Evolutionary conservation across 2,329 filamentous ascomycete genomes (phyloP), one percentile per base, ranked within the genome.

Genomic region (Colletotrichum godetiae): DNA sequence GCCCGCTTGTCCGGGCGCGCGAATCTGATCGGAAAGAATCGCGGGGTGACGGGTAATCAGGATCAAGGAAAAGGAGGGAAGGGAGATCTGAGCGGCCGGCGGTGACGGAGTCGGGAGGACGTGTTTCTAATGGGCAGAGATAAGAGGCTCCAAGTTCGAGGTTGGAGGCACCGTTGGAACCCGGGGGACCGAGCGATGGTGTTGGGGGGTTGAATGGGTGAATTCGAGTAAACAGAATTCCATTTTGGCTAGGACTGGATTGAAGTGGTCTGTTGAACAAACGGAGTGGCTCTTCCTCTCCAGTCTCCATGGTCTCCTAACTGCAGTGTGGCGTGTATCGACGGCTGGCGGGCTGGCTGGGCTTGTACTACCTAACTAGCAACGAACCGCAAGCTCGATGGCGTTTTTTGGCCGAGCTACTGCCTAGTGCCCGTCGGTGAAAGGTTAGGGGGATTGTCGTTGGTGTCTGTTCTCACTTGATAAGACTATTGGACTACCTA

Each of bases 1-100:
- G 58, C 57, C 66, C 53, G 22, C 35, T 31, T 68, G 12, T 58
- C 60, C 42, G 53, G 29, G 37, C 5, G 19, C 8, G 46, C 35
- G 67, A 58, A 46, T 37, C 59, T 55, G 46, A 56, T 65, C 33
- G 10, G 15, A 10, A 42, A 11, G 49, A 37, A 70, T 65, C 59
- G 55, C 29, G 67, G 70, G 67, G 67, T 35, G 63, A 37, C 37
- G 37, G 37, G 37, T 15, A 4, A 29, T 29, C 27, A 3, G 15
- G 35, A 29, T 29, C 8, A 12, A 27, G 31, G 12, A 12, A 52
- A 29, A 33, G 57, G 55, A 19, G 8, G 24, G 27, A 37, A 35
- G 12, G 27, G 58, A 62, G 60, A 66, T 73, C 67, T 73, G 66
- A 73, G 70, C 67, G 66, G 60, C 60, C 33, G 67, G 56, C 70